phyloP scores from a whole-genome alignment of 1,284 basidiomycete genomes.

The Ustilago sp. region DNA sequence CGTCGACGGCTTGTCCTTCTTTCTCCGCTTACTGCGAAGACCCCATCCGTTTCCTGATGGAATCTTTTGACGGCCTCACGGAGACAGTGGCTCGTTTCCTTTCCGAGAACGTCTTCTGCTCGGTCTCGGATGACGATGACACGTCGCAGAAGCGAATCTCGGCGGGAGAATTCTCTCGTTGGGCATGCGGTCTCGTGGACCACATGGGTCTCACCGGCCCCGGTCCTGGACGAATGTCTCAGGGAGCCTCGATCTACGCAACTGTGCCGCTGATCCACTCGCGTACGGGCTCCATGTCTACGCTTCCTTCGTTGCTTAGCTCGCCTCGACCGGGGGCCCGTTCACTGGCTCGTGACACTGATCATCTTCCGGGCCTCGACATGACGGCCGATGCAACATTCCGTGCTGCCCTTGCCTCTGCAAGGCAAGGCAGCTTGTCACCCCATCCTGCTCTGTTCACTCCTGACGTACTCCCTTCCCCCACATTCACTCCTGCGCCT shows the following conservation, averaged over 20 bases:
- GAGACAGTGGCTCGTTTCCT: slow-evolving; percentile 85
- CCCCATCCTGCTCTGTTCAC: slow-evolving; percentile 43
- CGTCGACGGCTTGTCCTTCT: slow-evolving; percentile 79
- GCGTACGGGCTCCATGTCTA: slow-evolving; percentile 47
- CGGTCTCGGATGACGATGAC: slow-evolving; percentile 74
- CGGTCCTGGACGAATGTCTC: slow-evolving; percentile 37
- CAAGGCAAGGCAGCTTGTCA: slow-evolving; percentile 36
- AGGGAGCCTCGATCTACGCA: slow-evolving; percentile 47
- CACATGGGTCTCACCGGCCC: slow-evolving; percentile 64
- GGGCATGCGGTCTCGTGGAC: slow-evolving; percentile 83
- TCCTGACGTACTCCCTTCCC: slow-evolving; percentile 51
- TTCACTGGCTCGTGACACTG: slow-evolving; percentile 36
- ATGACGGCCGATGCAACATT: slow-evolving; percentile 30
- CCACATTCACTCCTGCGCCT: slow-evolving; percentile 47
- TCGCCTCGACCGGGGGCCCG: slow-evolving; percentile 39
- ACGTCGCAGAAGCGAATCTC: slow-evolving; percentile 75
- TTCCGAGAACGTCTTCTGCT: slow-evolving; percentile 85
- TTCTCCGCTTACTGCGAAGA: slow-evolving; percentile 85
- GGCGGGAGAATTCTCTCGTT: slow-evolving; percentile 85
- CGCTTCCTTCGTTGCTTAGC: slow-evolving; percentile 45
- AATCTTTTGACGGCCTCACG: slow-evolving; percentile 92
- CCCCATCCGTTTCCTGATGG: slow-evolving; percentile 86
- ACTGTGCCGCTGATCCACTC: slow-evolving; percentile 56
- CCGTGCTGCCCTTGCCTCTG: slow-evolving; percentile 22
- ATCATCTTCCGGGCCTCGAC: slow-evolving; percentile 27